Conservation (phyloP, 1,284 basidiomycete species). For the Naganishia albida region DNA sequence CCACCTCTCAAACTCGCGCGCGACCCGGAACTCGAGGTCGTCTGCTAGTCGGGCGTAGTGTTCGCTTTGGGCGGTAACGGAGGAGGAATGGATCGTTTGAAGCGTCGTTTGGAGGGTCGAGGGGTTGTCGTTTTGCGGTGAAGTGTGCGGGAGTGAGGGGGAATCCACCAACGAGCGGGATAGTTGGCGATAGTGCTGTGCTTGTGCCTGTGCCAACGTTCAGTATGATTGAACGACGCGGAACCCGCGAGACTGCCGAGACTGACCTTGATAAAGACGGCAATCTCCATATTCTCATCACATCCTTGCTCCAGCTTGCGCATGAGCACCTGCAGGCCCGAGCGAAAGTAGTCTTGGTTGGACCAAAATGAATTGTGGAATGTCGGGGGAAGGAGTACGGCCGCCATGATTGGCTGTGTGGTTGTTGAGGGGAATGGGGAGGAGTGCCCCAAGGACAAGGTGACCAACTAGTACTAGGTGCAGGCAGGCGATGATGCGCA, state of each 20-base stretch:
- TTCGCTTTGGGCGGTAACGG: conserved; percentile 35
- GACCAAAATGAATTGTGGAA: conserved; percentile 92
- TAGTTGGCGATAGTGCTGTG: conserved; percentile 57
- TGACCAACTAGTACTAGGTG: no score
- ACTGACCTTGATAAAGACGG: conserved; percentile 73
- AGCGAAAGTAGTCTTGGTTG: conserved; percentile 69
- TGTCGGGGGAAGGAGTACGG: conserved; percentile 75
- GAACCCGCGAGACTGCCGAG: no score
- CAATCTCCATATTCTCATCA: conserved; percentile 75
- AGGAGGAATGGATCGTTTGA: conserved; percentile 35
- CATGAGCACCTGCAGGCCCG: conserved; percentile 74
- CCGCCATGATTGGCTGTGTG: conserved; percentile 63
- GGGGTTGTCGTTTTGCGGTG: conserved; percentile 47
- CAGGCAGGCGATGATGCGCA: no score
- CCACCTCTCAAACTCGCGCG: conserved; percentile 48
- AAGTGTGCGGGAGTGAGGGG: conserved; percentile 31
- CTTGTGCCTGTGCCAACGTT: conserved; percentile 59
- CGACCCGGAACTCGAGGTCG: conserved; percentile 47
- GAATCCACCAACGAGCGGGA: conserved; percentile 54
- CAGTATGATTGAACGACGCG: no score
- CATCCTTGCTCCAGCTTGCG: conserved; percentile 64
- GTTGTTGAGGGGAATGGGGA: no score
- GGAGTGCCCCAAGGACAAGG: no score
- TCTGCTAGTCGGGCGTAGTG: conserved; percentile 45
- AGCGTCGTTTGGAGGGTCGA: conserved; percentile 39